Evolutionary conservation across 2,329 filamentous ascomycete genomes (phyloP), one percentile per base, ranked within the genome.

Genomic region (Neospermospora avenae): DNA sequence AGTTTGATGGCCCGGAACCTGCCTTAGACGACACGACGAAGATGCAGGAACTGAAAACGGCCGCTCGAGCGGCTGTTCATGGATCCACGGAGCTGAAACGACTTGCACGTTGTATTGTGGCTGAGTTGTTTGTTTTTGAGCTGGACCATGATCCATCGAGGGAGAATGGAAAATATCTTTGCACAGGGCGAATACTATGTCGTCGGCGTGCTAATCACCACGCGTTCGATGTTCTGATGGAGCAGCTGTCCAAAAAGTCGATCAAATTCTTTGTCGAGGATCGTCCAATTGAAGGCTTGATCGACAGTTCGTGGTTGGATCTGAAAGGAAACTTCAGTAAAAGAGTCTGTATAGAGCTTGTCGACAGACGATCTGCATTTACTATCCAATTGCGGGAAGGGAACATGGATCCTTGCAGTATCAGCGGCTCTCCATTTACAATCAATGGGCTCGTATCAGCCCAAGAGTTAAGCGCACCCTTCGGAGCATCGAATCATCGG

Each of bases 121-220:
- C 63, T 20, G 59, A 65, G 59, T 56, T 61, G 22, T 70, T 70
- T 58, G 46, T 68, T 28, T 69, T 69, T 48, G 60, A 69, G 55
- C 42, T 70, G 25, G 61, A 67, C 34, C 45, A 42, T 46, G 24
- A 55, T 44, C 65, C 65, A 16, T 35, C 39, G 42, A 66, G 63
- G 46, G 59, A 60, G 31, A 63, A 65, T 25, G 59, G 62, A 10
- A 45, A 51, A 60, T 69, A 68, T 48, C 60, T 24, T 55, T 64
- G 56, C 53, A 63, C 55, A 44, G 59, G 66, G 49, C 54, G 65
- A 57, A 68, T 69, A 58, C 52, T 67, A 3, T 69, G 61, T 46
- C 59, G 61, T 22, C 59, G 60, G 45, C 60, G 58, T 49, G 57
- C 63, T 34, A 35, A 48, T 48, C 55, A 41, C 53, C 55, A 58